A percentile compares a stretch with the other conserved stretches of the same genome.
Evolutionary conservation across 768 basidiomycete species (phyloP).

Genomic region (Russula virescens): DNA sequence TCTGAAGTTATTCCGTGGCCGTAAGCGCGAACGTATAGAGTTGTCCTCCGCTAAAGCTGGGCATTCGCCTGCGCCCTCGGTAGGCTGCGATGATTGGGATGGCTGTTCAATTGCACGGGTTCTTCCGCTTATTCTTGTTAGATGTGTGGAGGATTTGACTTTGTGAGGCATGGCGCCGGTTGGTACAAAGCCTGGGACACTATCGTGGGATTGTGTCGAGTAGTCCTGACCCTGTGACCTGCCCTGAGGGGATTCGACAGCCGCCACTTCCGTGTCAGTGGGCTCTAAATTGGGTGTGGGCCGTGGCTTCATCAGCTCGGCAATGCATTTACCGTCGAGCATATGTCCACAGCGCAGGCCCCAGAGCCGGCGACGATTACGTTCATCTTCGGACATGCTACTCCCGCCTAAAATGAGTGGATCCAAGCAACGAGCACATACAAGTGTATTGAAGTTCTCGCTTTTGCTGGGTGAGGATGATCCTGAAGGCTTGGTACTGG

Average conservation of each 20-base stretch:
- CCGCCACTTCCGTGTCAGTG: not conserved
- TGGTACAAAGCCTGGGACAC: not conserved
- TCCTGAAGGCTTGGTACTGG: conserved; percentile 24
- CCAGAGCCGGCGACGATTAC: conserved; percentile 52
- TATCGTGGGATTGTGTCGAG: not conserved
- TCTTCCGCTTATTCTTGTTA: not conserved
- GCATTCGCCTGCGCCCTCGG: not conserved
- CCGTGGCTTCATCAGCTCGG: conserved; percentile 47
- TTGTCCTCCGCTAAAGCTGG: not conserved
- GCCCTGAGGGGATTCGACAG: not conserved
- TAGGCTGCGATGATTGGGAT: not conserved
- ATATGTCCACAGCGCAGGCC: conserved; percentile 71
- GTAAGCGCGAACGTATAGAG: conserved; percentile 22
- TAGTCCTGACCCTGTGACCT: not conserved
- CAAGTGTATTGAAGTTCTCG: conserved; percentile 43
- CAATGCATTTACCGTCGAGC: conserved; percentile 70
- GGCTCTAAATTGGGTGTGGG: not conserved
- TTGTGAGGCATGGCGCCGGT: not conserved
- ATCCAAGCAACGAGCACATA: conserved; percentile 63
- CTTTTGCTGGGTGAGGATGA: conserved; percentile 27
- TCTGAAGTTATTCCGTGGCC: conserved; percentile 18
- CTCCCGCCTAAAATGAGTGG: conserved; percentile 52
- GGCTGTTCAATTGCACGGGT: not conserved
- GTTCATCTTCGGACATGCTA: conserved; percentile 38
- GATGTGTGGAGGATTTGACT: not conserved